Percentiles rank a stretch among this genome's conserved stretches.
These are phyloP conservation scores for Hemileccinum rubropunctum DNA, from an alignment of 768 basidiomycete species.

Conservation along the genomic window DNA sequence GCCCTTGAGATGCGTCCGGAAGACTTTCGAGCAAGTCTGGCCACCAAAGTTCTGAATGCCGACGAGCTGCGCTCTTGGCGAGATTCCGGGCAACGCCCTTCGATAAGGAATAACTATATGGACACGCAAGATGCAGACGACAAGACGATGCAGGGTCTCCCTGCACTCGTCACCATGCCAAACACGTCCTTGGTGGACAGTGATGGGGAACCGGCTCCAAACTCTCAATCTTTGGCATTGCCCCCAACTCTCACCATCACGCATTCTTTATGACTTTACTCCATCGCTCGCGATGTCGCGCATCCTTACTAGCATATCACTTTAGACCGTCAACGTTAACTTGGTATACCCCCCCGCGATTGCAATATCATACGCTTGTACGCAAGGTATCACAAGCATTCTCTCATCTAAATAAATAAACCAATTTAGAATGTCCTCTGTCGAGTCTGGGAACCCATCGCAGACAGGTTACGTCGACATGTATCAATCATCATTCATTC, in stretches of 20 bases:
- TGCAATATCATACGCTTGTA: slow-evolving; percentile 12
- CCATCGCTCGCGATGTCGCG: slow-evolving; percentile 4
- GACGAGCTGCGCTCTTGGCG: slow-evolving; percentile 69
- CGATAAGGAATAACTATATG: slow-evolving; percentile 8
- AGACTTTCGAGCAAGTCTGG: slow-evolving; percentile 49
- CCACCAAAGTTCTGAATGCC: slow-evolving; percentile 67
- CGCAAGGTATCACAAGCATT: slow-evolving; percentile 11
- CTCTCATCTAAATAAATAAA: slow-evolving; percentile 14
- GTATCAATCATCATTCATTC: slow-evolving; percentile 46
- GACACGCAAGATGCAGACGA: slow-evolving; percentile 29
- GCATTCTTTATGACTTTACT: slow-evolving; percentile 31
- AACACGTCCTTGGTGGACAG: slow-evolving; percentile 25
- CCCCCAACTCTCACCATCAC: slow-evolving; percentile 45
- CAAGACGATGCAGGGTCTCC: slow-evolving; percentile 24
- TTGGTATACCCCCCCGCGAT: slow-evolving; percentile 26
- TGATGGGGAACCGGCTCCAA: slow-evolving; percentile 23
- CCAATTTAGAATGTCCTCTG: slow-evolving; percentile 1
- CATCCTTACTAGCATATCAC: slow-evolving; percentile 14
- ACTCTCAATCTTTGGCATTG: slow-evolving; percentile 15
- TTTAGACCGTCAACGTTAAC: slow-evolving; percentile 24
- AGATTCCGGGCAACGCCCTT: slow-evolving; percentile 30
- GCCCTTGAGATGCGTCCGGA: slow-evolving; percentile 60
- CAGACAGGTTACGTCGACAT: not conserved
- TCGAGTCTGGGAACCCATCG: not conserved
- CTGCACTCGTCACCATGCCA: slow-evolving; percentile 19